Evolutionary conservation across 1,139 yeast genomes (phyloP).

Genomic region (Geotrichum aggregatum): DNA sequence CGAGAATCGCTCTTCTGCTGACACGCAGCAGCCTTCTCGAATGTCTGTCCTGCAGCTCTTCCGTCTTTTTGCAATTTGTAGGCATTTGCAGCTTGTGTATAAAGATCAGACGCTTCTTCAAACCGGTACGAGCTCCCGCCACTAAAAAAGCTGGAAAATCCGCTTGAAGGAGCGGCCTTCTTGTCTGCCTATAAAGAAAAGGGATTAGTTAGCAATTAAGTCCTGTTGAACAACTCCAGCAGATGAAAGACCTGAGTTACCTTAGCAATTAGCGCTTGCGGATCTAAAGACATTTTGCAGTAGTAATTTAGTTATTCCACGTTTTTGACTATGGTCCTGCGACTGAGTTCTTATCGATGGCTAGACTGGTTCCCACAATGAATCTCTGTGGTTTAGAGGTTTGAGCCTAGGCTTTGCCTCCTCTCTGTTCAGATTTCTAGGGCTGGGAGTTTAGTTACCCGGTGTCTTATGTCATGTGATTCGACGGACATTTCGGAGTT

Average conservation of each 20-base stretch:
- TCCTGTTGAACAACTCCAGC: not conserved
- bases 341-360: no score
- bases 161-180: slow-evolving; percentile 65
- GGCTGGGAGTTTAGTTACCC: no score
- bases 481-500: no score
- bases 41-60: slow-evolving; percentile 68
- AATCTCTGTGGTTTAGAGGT: no score
- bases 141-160: slow-evolving; percentile 66
- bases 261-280: slow-evolving; percentile 31
- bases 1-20: slow-evolving; percentile 71
- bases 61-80: slow-evolving; percentile 70
- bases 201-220: slow-evolving; percentile 3
- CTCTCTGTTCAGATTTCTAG: no score
- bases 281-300: slow-evolving; percentile 31
- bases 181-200: slow-evolving; percentile 57
- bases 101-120: slow-evolving; percentile 91
- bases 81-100: slow-evolving; percentile 84
- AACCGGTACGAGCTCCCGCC: slow-evolving; percentile 60
- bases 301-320: no score
- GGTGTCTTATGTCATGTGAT: no score
- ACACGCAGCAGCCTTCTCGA: slow-evolving; percentile 77
- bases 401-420: no score
- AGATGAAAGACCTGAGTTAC: slow-evolving; percentile 11
- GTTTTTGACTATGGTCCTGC: no score
- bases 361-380: no score